These are phyloP conservation scores for Aspergillus ostianus DNA, from an alignment of 495 filamentous ascomycete genomes.

Conservation along the genomic window DNA sequence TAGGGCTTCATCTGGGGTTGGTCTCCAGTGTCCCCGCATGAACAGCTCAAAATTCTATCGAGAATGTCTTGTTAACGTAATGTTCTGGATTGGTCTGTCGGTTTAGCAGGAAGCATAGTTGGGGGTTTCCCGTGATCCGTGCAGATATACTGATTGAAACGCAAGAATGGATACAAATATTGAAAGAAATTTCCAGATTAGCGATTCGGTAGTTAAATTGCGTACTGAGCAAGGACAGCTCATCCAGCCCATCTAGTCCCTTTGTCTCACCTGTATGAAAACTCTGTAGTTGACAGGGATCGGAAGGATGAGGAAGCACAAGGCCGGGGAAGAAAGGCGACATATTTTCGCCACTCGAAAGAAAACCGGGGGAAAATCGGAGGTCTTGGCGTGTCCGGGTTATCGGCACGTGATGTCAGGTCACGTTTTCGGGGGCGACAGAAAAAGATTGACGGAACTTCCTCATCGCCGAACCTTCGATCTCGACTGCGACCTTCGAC, in stretches of 20 bases:
- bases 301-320: not conserved
- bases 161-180: no score
- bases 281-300: not conserved
- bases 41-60: no score
- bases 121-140: no score
- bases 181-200: no score
- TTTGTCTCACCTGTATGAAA: no score
- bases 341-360: not conserved
- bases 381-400: conserved; percentile 6
- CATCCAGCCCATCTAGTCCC: no score
- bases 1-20: not conserved
- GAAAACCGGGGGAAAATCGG: not conserved
- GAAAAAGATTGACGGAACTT: conserved; percentile 16
- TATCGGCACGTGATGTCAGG: conserved; percentile 20
- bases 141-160: no score
- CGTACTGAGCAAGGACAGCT: not conserved
- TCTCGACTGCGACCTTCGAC: conserved; percentile 5
- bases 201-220: no score
- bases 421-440: conserved; percentile 21
- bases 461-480: conserved; percentile 8
- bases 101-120: no score
- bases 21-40: not conserved
- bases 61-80: no score
- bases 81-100: no score
- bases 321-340: not conserved